These are phyloP conservation scores for Heterobasidion occidentale DNA, from an alignment of 1,284 basidiomycete species.

Conservation along the genomic window DNA sequence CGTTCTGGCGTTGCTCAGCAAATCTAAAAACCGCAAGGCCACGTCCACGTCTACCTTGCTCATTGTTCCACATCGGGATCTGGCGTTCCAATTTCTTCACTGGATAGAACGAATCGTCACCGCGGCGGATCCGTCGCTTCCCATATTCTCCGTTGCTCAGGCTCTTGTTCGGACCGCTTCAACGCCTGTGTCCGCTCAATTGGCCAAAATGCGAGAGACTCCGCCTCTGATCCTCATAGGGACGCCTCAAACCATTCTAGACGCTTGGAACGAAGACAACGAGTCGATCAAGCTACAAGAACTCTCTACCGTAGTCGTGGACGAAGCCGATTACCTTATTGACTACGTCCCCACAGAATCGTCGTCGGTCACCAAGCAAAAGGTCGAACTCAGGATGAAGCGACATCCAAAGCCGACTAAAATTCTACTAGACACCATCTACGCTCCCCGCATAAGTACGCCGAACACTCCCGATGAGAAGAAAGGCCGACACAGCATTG, in stretches of 20 bases:
- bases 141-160: slow-evolving; percentile 39
- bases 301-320: slow-evolving; percentile 55
- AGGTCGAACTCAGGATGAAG: slow-evolving; percentile 32
- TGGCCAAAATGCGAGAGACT: slow-evolving; percentile 29
- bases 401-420: slow-evolving; percentile 53
- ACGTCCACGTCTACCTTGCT: slow-evolving; percentile 36
- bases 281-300: slow-evolving; percentile 33
- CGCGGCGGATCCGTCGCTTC: slow-evolving; percentile 17
- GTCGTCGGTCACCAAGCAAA: slow-evolving; percentile 25
- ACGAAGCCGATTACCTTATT: slow-evolving; percentile 69
- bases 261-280: slow-evolving; percentile 38
- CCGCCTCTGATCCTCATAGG: slow-evolving; percentile 63
- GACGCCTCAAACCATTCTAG: slow-evolving; percentile 61
- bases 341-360: slow-evolving; percentile 35
- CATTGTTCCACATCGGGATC: slow-evolving; percentile 68
- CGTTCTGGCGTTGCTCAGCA: slow-evolving; percentile 55
- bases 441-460: slow-evolving; percentile 14
- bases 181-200: slow-evolving; percentile 21
- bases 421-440: slow-evolving; percentile 51
- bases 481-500: background rate
- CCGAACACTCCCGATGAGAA: background rate
- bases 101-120: slow-evolving; percentile 56
- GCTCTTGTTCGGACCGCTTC: slow-evolving; percentile 46
- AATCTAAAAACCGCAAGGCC: slow-evolving; percentile 26
- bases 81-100: slow-evolving; percentile 58